These are phyloP conservation scores for Termitomyces sp. DNA, from an alignment of 768 basidiomycete species.

Conservation along the genomic window DNA sequence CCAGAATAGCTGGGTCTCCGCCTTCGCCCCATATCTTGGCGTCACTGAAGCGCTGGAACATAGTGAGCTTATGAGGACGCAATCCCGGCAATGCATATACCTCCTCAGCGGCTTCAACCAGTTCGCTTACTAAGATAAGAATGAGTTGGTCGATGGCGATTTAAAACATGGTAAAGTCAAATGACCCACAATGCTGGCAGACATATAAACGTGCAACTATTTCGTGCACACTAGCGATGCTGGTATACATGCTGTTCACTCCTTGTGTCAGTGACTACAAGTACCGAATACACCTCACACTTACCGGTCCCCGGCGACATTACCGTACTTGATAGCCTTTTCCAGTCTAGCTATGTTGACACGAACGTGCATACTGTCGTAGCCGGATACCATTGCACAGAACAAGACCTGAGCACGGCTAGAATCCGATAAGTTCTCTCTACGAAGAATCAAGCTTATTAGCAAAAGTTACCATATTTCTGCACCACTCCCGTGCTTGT, in stretches of 20 bases:
- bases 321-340: slow-evolving; percentile 62
- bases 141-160: slow-evolving; percentile 3
- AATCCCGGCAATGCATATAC: slow-evolving; percentile 29
- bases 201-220: slow-evolving; percentile 55
- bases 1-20: slow-evolving; percentile 51
- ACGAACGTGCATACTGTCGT: slow-evolving; percentile 64
- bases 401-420: slow-evolving; percentile 65
- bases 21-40: slow-evolving; percentile 55
- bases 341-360: slow-evolving; percentile 60
- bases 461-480: slow-evolving; percentile 58
- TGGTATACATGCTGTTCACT: slow-evolving; percentile 53
- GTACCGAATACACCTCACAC: slow-evolving; percentile 2
- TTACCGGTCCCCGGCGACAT: slow-evolving; percentile 67
- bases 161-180: not conserved
- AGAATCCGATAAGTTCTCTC: slow-evolving; percentile 6
- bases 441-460: not conserved
- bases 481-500: slow-evolving; percentile 57
- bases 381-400: slow-evolving; percentile 63
- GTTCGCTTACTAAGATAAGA: slow-evolving; percentile 53
- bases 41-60: slow-evolving; percentile 51
- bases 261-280: not conserved
- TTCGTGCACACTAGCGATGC: slow-evolving; percentile 56
- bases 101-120: slow-evolving; percentile 60
- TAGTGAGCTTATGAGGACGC: not conserved
- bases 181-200: slow-evolving; percentile 57